Conservation (phyloP, 768 basidiomycete genomes). For the Tylopilus sp. region DNA sequence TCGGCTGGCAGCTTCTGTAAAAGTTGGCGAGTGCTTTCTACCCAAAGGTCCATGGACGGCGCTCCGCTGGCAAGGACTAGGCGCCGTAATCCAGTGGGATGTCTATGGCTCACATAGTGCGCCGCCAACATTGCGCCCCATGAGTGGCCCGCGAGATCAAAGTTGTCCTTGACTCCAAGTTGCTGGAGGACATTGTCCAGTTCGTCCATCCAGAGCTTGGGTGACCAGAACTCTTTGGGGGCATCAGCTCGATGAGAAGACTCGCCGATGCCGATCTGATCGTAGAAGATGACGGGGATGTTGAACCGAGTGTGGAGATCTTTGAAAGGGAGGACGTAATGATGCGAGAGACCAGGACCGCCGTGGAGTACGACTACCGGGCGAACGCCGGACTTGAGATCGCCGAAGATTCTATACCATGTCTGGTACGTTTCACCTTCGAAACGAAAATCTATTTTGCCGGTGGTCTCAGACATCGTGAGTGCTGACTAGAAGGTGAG, state of each 20-base stretch:
- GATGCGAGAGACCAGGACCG: constrained; percentile 39
- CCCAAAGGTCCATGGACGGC: constrained; percentile 30
- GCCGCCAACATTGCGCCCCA: constrained; percentile 55
- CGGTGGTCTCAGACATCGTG: constrained; percentile 22
- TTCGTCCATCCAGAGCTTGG: constrained; percentile 52
- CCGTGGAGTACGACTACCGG: constrained; percentile 47
- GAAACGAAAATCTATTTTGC: constrained; percentile 19
- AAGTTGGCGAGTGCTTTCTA: constrained; percentile 22
- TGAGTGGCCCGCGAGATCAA: constrained; percentile 50
- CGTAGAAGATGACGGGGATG: constrained; percentile 48
- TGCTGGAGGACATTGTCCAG: constrained; percentile 45
- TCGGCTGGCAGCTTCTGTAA: constrained; percentile 27
- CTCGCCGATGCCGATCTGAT: constrained; percentile 45
- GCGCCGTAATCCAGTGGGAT: constrained; percentile 38
- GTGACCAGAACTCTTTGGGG: constrained; percentile 37
- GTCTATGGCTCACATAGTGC: constrained; percentile 36
- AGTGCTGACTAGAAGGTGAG: not conserved
- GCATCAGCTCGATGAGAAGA: constrained; percentile 39
- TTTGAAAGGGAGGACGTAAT: constrained; percentile 38
- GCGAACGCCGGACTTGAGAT: constrained; percentile 27
- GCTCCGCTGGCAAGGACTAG: constrained; percentile 34
- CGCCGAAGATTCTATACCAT: constrained; percentile 44
- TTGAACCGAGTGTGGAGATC: constrained; percentile 30
- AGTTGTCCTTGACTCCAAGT: constrained; percentile 39
- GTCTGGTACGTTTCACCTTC: constrained; percentile 34